Evolutionary conservation across 139 green algal species (phyloP).

Genomic region (Chlorella sorokiniana): DNA sequence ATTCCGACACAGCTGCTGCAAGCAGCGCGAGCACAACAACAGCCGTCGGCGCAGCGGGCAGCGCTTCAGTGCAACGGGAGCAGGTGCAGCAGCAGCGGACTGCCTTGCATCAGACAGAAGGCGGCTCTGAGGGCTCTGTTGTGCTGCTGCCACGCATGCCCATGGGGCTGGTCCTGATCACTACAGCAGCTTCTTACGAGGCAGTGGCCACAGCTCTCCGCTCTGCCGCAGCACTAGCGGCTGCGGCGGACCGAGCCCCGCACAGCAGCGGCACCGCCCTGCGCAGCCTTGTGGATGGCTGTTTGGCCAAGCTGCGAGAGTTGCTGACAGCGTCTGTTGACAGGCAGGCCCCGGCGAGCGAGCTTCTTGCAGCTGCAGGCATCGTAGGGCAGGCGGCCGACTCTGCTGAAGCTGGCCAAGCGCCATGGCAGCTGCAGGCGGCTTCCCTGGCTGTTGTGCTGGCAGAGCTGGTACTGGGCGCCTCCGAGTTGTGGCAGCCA

Average conservation of each 20-base stretch:
- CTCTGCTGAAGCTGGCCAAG: background rate
- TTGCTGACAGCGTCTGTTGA: background rate
- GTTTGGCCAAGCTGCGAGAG: slow-evolving; percentile 29
- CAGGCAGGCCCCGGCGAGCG: background rate
- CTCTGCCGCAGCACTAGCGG: slow-evolving; percentile 46
- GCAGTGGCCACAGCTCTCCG: slow-evolving; percentile 60
- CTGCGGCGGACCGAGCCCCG: slow-evolving; percentile 16
- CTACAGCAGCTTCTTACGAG: slow-evolving; percentile 50
- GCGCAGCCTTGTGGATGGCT: slow-evolving; percentile 47
- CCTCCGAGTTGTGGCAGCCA: slow-evolving; percentile 57
- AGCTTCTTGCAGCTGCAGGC: background rate
- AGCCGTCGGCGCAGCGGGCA: no score
- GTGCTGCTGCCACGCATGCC: slow-evolving; percentile 72
- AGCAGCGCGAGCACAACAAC: background rate
- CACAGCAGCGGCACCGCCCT: slow-evolving; percentile 28
- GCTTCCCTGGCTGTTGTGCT: slow-evolving; percentile 50
- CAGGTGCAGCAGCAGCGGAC: background rate
- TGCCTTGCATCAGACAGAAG: slow-evolving; percentile 31
- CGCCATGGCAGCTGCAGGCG: slow-evolving; percentile 50
- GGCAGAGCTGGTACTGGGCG: slow-evolving; percentile 68
- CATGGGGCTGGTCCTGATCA: slow-evolving; percentile 55
- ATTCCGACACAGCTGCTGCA: background rate
- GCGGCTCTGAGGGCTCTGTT: slow-evolving; percentile 7
- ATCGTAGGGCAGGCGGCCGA: background rate
- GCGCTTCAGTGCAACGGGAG: no score